Evolutionary conservation across 2,329 filamentous ascomycete genomes (phyloP), one percentile per base, ranked within the genome.

Genomic region (Coccinonectria pachysandricola): DNA sequence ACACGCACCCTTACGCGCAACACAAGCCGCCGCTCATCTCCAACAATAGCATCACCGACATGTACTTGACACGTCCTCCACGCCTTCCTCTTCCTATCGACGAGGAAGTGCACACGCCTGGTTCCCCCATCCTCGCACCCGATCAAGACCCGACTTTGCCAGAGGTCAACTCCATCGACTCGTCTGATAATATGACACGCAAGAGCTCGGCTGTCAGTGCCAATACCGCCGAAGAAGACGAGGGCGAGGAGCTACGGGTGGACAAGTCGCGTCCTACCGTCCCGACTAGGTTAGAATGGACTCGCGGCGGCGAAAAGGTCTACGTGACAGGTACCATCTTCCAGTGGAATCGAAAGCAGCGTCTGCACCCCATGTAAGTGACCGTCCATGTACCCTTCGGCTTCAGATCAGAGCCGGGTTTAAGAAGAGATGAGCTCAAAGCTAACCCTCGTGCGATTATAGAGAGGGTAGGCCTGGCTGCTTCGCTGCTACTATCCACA

Each of bases 251-350:
- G 49, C 68, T 88, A 48, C 70, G 77, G 19, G 73, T 82, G 17
- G 78, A 83, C 45, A 80, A 79, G 54, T 75, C 75, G 11, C 71
- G 78, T 36, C 79, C 81, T 19, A 82, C 82, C 6, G 82, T 96
- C 21, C 83, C 85, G 2, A 93, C 84, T 2, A 63, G 71, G 31
- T 75, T 98, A 32, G 82, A 92, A 56, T 98, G 91, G 91, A 71
- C 71, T 39, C 71, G 74, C 7, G 75, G 75, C 27, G 87, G 83
- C 32, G 82, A 93, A 31, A 92, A 87, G 56, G 75, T 96, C 38
- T 98, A 94, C 53, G 86, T 98, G 23, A 98, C 91, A 1, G 88
- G 88, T 39, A 96, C 91, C 12, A 95, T 96, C 50, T 92, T 93
- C 45, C 83, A 88, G 53, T 98, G 91, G 91, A 86, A 92, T 57